A percentile compares a stretch with the other conserved stretches of the same genome.
These are phyloP conservation scores for Saccharomycopsis crataegensis DNA, from an alignment of 1,139 yeast genomes.

Conservation along the genomic window DNA sequence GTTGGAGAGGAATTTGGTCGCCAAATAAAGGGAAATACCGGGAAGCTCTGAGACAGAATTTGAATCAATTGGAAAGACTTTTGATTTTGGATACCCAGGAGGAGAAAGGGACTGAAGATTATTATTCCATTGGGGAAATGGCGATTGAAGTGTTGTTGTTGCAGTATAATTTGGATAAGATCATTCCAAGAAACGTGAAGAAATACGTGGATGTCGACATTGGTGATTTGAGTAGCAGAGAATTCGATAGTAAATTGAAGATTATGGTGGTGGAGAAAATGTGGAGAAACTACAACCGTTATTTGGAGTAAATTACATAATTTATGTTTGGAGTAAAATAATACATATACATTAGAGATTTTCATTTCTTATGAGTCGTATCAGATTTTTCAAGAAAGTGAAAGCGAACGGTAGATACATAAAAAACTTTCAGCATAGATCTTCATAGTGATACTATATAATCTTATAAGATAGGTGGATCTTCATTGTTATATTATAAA, in stretches of 20 bases:
- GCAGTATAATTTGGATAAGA: slow-evolving; percentile 38
- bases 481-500: too few species aligned
- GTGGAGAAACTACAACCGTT: slow-evolving; percentile 45
- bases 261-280: slow-evolving; percentile 43
- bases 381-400: too few species aligned
- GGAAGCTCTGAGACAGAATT: slow-evolving; percentile 39
- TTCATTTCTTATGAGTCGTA: too few species aligned
- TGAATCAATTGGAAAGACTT: slow-evolving; percentile 54
- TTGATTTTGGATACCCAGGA: slow-evolving; percentile 31
- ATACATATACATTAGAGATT: too few species aligned
- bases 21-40: slow-evolving; percentile 22
- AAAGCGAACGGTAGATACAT: too few species aligned
- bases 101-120: slow-evolving; percentile 28
- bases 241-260: slow-evolving; percentile 30
- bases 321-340: neutral
- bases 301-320: slow-evolving; percentile 30
- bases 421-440: too few species aligned
- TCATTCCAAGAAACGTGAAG: slow-evolving; percentile 41
- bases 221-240: slow-evolving; percentile 40
- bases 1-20: slow-evolving; percentile 33
- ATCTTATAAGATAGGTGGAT: too few species aligned
- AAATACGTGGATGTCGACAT: slow-evolving; percentile 50
- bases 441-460: too few species aligned
- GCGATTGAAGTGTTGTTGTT: slow-evolving; percentile 52
- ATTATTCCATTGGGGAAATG: slow-evolving; percentile 39